A percentile compares a stretch with the other conserved stretches of the same genome.
phyloP scores from a whole-genome alignment of 2,329 filamentous ascomycete species.

The Leptographium flavum region DNA sequence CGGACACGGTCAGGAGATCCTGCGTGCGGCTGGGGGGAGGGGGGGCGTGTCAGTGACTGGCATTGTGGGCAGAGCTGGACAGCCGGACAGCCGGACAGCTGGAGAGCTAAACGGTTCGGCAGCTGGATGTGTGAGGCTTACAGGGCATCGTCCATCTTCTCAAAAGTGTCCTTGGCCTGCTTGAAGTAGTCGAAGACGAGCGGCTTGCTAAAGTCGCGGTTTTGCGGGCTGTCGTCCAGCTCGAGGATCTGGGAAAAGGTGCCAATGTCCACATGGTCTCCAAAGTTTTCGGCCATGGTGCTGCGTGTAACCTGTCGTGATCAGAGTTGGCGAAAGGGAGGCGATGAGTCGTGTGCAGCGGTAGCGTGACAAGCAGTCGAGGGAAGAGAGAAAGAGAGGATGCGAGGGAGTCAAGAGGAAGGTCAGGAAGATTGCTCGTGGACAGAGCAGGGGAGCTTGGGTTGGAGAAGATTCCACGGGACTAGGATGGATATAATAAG shows the following conservation, averaged over 20 bases:
- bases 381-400: not conserved
- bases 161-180: conserved; percentile 77
- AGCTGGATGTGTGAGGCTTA: conserved; percentile 35
- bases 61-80: no score
- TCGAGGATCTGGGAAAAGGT: conserved; percentile 95
- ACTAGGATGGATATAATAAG: no score
- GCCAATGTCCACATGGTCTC: conserved; percentile 59
- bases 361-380: not conserved
- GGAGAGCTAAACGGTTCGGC: no score
- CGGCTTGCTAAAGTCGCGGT: conserved; percentile 73
- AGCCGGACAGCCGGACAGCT: no score
- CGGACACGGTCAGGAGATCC: conserved; percentile 62
- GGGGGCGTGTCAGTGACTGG: not conserved
- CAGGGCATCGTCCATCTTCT: conserved; percentile 70
- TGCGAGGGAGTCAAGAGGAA: not conserved
- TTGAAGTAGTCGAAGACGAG: conserved; percentile 90
- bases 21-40: conserved; percentile 41
- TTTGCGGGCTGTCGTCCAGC: conserved; percentile 86
- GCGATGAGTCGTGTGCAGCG: not conserved
- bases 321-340: not conserved
- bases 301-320: not conserved
- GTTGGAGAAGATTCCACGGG: not conserved
- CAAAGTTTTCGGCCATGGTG: conserved; percentile 14
- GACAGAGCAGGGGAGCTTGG: not conserved
- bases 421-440: not conserved